A percentile compares a stretch with the other conserved stretches of the same genome.
Evolutionary conservation across 1,284 basidiomycete species (phyloP).

Genomic region (Cryptococcus hybrid): DNA sequence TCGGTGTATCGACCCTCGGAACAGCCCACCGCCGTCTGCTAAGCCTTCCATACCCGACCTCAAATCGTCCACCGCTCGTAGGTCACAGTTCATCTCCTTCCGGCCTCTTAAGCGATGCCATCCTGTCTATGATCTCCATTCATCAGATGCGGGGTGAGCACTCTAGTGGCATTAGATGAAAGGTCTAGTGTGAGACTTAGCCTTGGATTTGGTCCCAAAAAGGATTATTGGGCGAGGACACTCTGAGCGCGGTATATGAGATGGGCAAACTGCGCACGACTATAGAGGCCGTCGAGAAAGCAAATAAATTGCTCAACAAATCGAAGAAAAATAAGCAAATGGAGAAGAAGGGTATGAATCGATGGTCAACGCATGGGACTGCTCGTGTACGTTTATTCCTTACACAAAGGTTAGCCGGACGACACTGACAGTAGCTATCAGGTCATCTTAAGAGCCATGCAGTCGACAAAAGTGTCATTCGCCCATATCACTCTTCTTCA

Average conservation of each 20-base stretch:
- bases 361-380: conserved; percentile 12
- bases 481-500: conserved; percentile 24
- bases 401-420: neutral
- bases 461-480: conserved; percentile 27
- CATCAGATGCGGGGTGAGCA: conserved; percentile 16
- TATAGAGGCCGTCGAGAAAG: conserved; percentile 29
- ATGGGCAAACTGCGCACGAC: conserved; percentile 25
- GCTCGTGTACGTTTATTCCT: conserved; percentile 12
- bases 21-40: conserved; percentile 3
- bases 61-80: neutral
- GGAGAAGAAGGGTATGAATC: neutral
- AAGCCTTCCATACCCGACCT: conserved; percentile 5
- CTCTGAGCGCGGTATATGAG: conserved; percentile 23
- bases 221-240: conserved; percentile 35
- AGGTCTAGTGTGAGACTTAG: conserved; percentile 15
- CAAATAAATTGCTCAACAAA: conserved; percentile 7
- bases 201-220: conserved; percentile 39
- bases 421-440: conserved; percentile 14
- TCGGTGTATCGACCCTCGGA: conserved; percentile 26
- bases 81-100: neutral
- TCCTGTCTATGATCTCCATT: neutral
- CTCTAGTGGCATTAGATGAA: conserved; percentile 23
- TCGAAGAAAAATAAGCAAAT: neutral
- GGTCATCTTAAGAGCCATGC: conserved; percentile 37
- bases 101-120: neutral